Evolutionary conservation across 129 eudicot genomes (phyloP).

Genomic region (Erigeron canadensis): DNA sequence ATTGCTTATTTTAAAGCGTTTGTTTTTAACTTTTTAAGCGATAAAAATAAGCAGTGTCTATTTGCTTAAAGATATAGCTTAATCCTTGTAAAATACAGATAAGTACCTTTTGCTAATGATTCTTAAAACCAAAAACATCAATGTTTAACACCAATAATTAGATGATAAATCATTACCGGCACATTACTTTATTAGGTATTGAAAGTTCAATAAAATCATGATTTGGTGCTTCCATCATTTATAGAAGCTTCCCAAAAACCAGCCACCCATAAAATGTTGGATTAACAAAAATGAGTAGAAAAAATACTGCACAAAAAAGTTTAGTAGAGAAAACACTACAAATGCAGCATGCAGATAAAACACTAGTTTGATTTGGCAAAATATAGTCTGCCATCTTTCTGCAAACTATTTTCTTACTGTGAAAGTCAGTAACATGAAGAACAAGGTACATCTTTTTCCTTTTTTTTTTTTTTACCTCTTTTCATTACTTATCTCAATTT

Average conservation of each 20-base stretch:
- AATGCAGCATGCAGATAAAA: not conserved
- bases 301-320: not conserved
- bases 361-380: too few relatives aligned
- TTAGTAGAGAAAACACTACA: not conserved
- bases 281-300: not conserved
- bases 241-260: not conserved
- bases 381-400: too few relatives aligned
- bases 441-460: constrained; percentile 24
- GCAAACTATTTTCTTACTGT: too few relatives aligned
- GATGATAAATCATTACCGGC: not conserved
- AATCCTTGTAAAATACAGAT: too few relatives aligned
- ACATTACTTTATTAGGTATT: not conserved
- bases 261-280: not conserved
- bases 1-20: too few relatives aligned
- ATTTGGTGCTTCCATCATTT: not conserved
- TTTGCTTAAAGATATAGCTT: too few relatives aligned
- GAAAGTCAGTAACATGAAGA: not conserved
- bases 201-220: not conserved
- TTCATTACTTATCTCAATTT: constrained; percentile 2
- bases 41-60: too few relatives aligned
- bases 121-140: too few relatives aligned
- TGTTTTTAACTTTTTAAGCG: too few relatives aligned
- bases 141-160: not conserved
- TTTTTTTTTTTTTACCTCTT: not conserved
- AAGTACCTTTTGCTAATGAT: too few relatives aligned